Evolutionary conservation across 768 basidiomycete species (phyloP), one percentile per base, ranked within the genome.

Genomic region (Dendrothele bispora): DNA sequence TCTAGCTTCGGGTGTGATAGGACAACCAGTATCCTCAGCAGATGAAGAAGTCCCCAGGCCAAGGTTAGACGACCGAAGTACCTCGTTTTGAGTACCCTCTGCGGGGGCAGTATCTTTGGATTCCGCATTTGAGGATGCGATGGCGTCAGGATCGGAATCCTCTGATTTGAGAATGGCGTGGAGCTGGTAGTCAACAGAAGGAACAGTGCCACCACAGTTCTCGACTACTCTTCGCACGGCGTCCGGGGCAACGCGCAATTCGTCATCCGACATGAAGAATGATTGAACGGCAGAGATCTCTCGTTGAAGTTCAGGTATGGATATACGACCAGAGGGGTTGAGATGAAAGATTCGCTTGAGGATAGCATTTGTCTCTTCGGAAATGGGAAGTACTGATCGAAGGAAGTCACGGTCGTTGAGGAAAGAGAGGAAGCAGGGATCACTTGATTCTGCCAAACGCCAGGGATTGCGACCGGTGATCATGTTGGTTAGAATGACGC

Each of bases 401-500:
- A 93, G 77, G 60, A 82, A 86, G 56, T 87, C 67, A 37, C 69
- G 72, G 58, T 91, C 72, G 52, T 75, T 68, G 49, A 87, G 63
- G 69, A 74, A 93, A 12, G 79, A 76, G 7, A 70, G 60, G 69
- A 86, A 93, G 49, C 79, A 83, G 41, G 80, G 77, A 67, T 93
- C 89, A 24, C 66, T 74, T 51, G 71, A 72, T 55, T 73, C 79
- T 3, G 90, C 88, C 55, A 79, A 76, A 43, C 77, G 72, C 92
- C 91, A 94, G 10, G 88, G 88, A 55, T 83, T 84, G 21, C 86
- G 78, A 15, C 84, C 84, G 46, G 84, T 84, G 39, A 88, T 81
- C 69, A 95, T 79, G 64, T 91, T 94, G 55, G 86, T 75, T 46
- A 95, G 76, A 53, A 95, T 87, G 52, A 95, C 77, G 17, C 86